Evolutionary conservation across 2,329 filamentous ascomycete genomes (phyloP), one percentile per base, ranked within the genome.

Genomic region (Reticulascus tulasneorum): DNA sequence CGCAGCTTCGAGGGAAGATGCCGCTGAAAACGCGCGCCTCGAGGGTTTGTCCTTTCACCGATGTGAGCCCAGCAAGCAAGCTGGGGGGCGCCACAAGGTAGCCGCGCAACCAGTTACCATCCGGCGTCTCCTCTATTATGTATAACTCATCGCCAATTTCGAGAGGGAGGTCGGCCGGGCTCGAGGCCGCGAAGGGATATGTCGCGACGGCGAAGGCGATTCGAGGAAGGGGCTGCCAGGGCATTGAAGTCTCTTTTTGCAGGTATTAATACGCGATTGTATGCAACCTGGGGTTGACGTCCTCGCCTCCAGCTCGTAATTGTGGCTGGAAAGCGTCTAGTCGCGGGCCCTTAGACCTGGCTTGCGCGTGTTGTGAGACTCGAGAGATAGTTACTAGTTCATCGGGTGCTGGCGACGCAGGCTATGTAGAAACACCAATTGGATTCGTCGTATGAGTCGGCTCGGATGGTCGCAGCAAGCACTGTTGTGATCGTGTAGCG

Each of bases 141-240:
- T 98, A 98, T 47, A 98, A 73, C 66, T 98, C 93, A 75, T 98
- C 93, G 60, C 93, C 93, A 47, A 98, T 87, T 64, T 98, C 90
- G 59, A 98, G 83, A 9, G 94, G 93, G 15, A 98, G 81, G 64
- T 98, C 93, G 59, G 89, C 86, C 35, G 89, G 80, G 47, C 83
- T 83, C 42, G 86, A 83, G 42, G 93, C 86, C 52, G 85, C 76
- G 67, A 98, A 98, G 23, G 93, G 93, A 62, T 90, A 94, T 49
- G 84, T 90, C 71, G 91, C 93, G 63, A 98, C 86, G 52, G 91
- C 94, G 72, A 97, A 98, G 58, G 90, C 93, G 71, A 98, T 96
- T 55, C 88, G 86, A 64, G 90, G 87, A 63, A 98, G 78, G 56
- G 93, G 91, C 77, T 86, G 83, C 93, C 93, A 98, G 77, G 90